Base-by-base conservation (phyloP, 1,284 basidiomycete species). In the Cutaneotrichosporon sp. region DNA sequence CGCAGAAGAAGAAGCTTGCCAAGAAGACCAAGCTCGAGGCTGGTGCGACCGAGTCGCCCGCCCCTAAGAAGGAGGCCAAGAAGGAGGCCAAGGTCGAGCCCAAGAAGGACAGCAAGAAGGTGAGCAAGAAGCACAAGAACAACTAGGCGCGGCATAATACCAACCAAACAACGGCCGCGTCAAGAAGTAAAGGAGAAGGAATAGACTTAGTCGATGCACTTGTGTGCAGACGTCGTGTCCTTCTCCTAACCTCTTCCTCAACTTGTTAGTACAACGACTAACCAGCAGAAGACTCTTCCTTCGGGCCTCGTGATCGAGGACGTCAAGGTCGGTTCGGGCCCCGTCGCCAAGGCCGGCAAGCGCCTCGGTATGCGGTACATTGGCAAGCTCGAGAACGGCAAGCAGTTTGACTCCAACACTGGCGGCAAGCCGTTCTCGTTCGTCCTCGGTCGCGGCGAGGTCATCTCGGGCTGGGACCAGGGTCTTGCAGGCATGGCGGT, bases 401-500 rank as follows among this genome's bases (percentile, higher is more conserved):
- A 90, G 78, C 79, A 90, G 52, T 97, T 97, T 73, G 95, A 98
- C 82, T 84, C 87, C 76, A 97, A 97, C 82, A 88, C 86, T 67
- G 89, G 88, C 76, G 95, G 95, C 71, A 89, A 88, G 77, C 91
- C 93, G 86, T 97, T 97, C 83, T 82, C 83, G 56, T 97, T 97
- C 85, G 86, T 84, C 57, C 85, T 98, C 38, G 96, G 95, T 62
- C 84, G 85, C 66, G 92, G 92, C 51, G 90, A 97, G 77, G 95
- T 97, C 60, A 96, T 97, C 81, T 90, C 90, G 83, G 92, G 90
- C 84, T 97, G 93, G 95, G 94, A 97, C 73, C 84, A 91, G 72
- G 95, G 95, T 61, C 85, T 98, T 65, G 87, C 84, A 62, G 96
- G 95, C 57, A 97, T 98, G 93, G 87, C 89, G 71, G 88, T 90